Conservation (phyloP, 2,329 filamentous ascomycete genomes). For the Nothophoma quercina region DNA sequence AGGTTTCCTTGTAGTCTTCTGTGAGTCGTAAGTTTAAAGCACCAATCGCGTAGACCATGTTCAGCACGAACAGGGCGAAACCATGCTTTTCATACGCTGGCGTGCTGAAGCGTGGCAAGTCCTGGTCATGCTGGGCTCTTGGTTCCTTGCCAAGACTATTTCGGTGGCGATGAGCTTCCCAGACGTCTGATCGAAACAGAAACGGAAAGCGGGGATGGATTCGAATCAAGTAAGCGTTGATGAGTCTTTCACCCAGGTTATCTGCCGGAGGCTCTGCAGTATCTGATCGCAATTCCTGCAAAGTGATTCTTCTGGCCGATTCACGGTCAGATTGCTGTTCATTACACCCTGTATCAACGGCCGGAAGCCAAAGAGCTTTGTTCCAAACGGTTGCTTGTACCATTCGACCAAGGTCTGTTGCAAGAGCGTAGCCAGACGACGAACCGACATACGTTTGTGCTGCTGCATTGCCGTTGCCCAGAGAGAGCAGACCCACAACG, state of each 20-base stretch:
- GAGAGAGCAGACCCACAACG: slow-evolving; percentile 58
- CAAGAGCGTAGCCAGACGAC: slow-evolving; percentile 59
- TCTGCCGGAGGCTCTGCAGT: slow-evolving; percentile 58
- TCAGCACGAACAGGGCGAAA: slow-evolving; percentile 60
- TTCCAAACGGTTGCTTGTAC: slow-evolving; percentile 64
- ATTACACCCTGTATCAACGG: not conserved
- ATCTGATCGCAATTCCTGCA: slow-evolving; percentile 53
- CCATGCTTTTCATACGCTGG: slow-evolving; percentile 39
- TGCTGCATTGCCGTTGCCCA: slow-evolving; percentile 54
- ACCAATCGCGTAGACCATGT: slow-evolving; percentile 62
- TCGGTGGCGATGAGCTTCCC: slow-evolving; percentile 48
- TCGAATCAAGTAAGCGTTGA: slow-evolving; percentile 56
- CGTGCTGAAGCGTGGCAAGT: slow-evolving; percentile 6
- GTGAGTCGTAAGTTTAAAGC: slow-evolving; percentile 59
- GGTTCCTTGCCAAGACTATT: slow-evolving; percentile 3
- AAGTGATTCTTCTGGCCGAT: slow-evolving; percentile 44
- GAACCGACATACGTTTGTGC: slow-evolving; percentile 60
- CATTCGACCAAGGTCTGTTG: slow-evolving; percentile 61
- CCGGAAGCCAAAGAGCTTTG: slow-evolving; percentile 51
- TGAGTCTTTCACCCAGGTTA: slow-evolving; percentile 54
- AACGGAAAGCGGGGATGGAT: slow-evolving; percentile 61
- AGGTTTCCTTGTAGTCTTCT: slow-evolving; percentile 53
- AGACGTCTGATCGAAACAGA: slow-evolving; percentile 56
- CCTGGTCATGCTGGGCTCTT: not conserved
- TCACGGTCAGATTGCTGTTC: slow-evolving; percentile 16